Evolutionary conservation across 2,329 filamentous ascomycete genomes (phyloP).

Genomic region (Huntiella abstrusa): DNA sequence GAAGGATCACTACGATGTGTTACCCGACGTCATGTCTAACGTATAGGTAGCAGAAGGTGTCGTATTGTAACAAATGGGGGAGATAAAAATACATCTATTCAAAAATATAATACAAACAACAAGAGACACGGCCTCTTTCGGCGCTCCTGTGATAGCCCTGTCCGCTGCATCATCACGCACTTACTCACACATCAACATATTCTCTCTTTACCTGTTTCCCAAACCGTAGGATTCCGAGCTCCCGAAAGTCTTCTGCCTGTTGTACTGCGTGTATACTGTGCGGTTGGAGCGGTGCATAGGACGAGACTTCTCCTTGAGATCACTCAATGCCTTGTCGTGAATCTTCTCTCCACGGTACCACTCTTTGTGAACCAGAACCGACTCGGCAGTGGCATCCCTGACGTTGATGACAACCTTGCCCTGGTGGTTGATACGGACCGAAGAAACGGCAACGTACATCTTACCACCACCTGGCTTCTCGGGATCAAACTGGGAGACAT

Average conservation of each 20-base stretch:
- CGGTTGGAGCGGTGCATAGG: no score
- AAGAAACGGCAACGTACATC: conserved; percentile 28
- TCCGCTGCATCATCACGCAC: background rate
- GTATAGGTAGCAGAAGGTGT: no score
- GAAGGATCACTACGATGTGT: no score
- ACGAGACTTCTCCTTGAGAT: background rate
- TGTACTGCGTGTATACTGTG: conserved; percentile 2
- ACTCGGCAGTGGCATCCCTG: conserved; percentile 21
- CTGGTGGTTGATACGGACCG: conserved; percentile 28
- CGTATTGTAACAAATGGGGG: no score
- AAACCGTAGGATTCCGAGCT: conserved; percentile 23
- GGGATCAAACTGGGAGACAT: conserved; percentile 22
- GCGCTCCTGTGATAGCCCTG: no score
- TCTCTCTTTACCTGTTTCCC: conserved; percentile 7
- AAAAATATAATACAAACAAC: conserved; percentile 10
- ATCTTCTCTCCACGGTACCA: conserved; percentile 19
- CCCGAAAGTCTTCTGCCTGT: conserved; percentile 15
- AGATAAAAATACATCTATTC: conserved; percentile 10
- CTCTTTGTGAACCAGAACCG: conserved; percentile 29
- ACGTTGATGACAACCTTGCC: conserved; percentile 30
- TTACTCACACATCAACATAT: background rate
- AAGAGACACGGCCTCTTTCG: background rate
- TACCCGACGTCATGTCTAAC: no score
- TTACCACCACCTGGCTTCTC: conserved; percentile 33
- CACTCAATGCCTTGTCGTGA: conserved; percentile 15